Evolutionary conservation across 176 grass and related monocot genomes (phyloP), one percentile per base, ranked within the genome.

Genomic region (Thinopyrum elongatum): DNA sequence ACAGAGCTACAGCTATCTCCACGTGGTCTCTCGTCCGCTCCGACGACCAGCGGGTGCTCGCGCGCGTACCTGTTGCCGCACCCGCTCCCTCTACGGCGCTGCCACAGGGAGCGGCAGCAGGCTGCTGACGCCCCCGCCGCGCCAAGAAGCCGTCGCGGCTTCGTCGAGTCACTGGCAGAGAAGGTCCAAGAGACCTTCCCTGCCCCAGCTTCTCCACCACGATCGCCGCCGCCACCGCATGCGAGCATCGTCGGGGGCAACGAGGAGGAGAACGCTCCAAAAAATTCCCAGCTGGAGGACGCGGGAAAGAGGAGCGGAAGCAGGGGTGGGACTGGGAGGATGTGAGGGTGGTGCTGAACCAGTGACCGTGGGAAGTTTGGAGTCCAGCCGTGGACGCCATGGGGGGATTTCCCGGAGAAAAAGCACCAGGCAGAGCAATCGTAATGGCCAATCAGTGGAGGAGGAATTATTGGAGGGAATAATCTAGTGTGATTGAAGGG

Each of bases 1-100:
- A 66, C 63, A 29, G 15, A 31, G 63, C 63, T 66, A 66, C 63
- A 30, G 15, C 63, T 65, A 28, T 65, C 26, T 65, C 26, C 62
- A 29, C 62, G 30, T 61, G 58, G 58, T 19, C 58, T 61, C 60
- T 26, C 60, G 13, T 30, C 63, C 27, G 63, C 63, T 66, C 82
- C 76, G 89, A 89, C 71, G 92, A 91, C 81, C 85, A 82, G 70
- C 83, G 86, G 44, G 84, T 94, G 70, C 86, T 94, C 11, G 89
- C 92, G 2, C 11, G 89, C 92, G 2, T 89, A 94, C 89, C 81
- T 94, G 65, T 80, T 16, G 63, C 63, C 63, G 89, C 17, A 87
- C 81, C 10, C 58, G 77, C 80, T 89, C 81, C 16, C 74, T 87
- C 59, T 65, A 80, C 16, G 68, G 62, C 13, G 67, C 39, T 30